Conservation (phyloP, 352 stramenopile genomes). For the Detonula confervacea region DNA sequence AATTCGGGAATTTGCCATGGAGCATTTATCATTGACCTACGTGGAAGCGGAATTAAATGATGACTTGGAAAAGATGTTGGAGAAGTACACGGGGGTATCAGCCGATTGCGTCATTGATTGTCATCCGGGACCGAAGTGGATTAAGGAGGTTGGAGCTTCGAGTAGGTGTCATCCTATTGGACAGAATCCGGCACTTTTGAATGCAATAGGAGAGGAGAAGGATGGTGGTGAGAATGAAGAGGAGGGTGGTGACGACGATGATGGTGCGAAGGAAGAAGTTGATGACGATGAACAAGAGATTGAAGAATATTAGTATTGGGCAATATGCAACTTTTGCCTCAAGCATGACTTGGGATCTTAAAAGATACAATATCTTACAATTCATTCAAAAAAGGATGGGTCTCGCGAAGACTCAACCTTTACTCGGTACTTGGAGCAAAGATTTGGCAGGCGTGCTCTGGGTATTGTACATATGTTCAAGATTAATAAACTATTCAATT, state of each 20-base stretch:
- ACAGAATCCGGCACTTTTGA: slow-evolving; percentile 16
- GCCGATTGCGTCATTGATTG: slow-evolving; percentile 50
- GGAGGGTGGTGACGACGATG: slow-evolving; percentile 6
- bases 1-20: slow-evolving; percentile 60
- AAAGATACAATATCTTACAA: too few relatives aligned
- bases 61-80: slow-evolving; percentile 34
- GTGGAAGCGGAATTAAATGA: slow-evolving; percentile 55
- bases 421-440: too few relatives aligned
- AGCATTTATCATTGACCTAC: slow-evolving; percentile 61
- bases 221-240: not conserved
- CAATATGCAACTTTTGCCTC: too few relatives aligned
- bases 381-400: too few relatives aligned
- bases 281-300: slow-evolving; percentile 13
- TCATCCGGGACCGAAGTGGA: slow-evolving; percentile 49
- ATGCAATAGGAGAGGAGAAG: slow-evolving; percentile 6
- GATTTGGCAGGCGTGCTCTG: too few relatives aligned
- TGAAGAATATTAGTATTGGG: slow-evolving; percentile 24
- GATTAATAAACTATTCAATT: too few relatives aligned
- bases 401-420: too few relatives aligned
- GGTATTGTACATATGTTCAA: too few relatives aligned
- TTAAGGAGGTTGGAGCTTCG: slow-evolving; percentile 30
- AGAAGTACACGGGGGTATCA: slow-evolving; percentile 52
- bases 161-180: slow-evolving; percentile 43
- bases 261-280: too few relatives aligned
- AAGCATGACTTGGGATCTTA: too few relatives aligned